These are phyloP conservation scores for Apophysomyces trapeziformis DNA, from an alignment of 371 early-diverging fungal species.

Conservation along the genomic window DNA sequence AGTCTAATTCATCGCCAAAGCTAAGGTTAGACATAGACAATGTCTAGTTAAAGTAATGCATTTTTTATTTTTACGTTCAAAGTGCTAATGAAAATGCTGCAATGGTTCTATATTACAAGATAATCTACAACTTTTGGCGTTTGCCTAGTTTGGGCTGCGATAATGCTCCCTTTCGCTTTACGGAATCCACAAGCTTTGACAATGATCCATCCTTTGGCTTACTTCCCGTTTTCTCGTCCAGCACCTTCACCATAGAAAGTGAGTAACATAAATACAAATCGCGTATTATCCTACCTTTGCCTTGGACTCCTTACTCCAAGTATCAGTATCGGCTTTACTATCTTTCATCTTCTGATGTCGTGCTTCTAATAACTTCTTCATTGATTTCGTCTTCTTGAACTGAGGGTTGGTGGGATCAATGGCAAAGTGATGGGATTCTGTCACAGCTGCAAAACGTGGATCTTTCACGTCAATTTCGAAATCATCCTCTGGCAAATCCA, in stretches of 20 bases:
- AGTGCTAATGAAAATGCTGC: slow-evolving; percentile 11
- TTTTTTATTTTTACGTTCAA: too few species aligned
- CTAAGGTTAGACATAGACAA: too few species aligned
- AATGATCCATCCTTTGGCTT: slow-evolving; percentile 46
- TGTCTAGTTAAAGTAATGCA: too few species aligned
- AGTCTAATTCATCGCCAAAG: too few species aligned
- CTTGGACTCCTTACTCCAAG: slow-evolving; percentile 40
- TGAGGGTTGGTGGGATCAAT: slow-evolving; percentile 95
- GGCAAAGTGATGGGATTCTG: slow-evolving; percentile 87
- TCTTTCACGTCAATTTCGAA: slow-evolving; percentile 87
- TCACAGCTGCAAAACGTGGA: slow-evolving; percentile 84
- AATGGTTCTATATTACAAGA: slow-evolving; percentile 7
- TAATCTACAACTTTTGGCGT: slow-evolving; percentile 42
- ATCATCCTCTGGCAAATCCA: slow-evolving; percentile 66
- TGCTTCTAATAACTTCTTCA: slow-evolving; percentile 78
- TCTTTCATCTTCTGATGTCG: slow-evolving; percentile 63
- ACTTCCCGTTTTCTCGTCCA: slow-evolving; percentile 2
- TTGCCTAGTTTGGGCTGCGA: slow-evolving; percentile 42
- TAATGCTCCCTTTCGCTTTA: slow-evolving; percentile 63
- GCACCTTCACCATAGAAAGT: background rate
- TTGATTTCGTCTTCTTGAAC: slow-evolving; percentile 93
- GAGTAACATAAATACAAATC: background rate
- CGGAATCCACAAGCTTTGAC: slow-evolving; percentile 56
- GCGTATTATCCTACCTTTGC: slow-evolving; percentile 12
- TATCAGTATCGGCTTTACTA: slow-evolving; percentile 25